phyloP scores from a whole-genome alignment of 177 flowering plant species.

The Vitis hybrid region DNA sequence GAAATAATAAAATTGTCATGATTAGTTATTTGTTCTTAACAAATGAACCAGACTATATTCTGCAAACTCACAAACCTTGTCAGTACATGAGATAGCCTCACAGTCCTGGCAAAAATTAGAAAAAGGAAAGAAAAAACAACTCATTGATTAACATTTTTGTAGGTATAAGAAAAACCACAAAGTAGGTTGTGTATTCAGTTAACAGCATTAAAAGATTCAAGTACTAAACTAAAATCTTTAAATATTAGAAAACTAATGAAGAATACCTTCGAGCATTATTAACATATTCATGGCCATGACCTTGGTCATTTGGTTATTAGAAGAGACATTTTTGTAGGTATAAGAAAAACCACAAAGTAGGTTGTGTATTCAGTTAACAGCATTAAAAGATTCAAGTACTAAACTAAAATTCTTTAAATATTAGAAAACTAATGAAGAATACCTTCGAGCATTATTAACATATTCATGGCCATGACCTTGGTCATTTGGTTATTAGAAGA shows the following conservation, averaged over 20 bases:
- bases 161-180: too few relatives aligned
- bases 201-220: not conserved
- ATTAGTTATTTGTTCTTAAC: not conserved
- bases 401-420: not conserved
- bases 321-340: not conserved
- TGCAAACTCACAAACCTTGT: conserved; percentile 31
- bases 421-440: not conserved
- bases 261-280: conserved; percentile 30
- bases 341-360: too few relatives aligned
- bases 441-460: conserved; percentile 30
- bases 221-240: not conserved
- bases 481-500: conserved; percentile 19
- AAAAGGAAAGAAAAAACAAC: not conserved
- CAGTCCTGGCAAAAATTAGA: conserved; percentile 16
- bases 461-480: conserved; percentile 21
- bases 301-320: conserved; percentile 25
- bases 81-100: conserved; percentile 23
- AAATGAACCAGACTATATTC: not conserved
- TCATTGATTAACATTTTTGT: too few relatives aligned
- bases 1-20: conserved; percentile 1
- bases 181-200: too few relatives aligned
- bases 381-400: not conserved
- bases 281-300: conserved; percentile 15
- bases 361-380: not conserved
- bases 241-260: not conserved